Evolutionary conservation across 169 alveolate genomes (phyloP).

Genomic region (Plasmodium gallinaceum): DNA sequence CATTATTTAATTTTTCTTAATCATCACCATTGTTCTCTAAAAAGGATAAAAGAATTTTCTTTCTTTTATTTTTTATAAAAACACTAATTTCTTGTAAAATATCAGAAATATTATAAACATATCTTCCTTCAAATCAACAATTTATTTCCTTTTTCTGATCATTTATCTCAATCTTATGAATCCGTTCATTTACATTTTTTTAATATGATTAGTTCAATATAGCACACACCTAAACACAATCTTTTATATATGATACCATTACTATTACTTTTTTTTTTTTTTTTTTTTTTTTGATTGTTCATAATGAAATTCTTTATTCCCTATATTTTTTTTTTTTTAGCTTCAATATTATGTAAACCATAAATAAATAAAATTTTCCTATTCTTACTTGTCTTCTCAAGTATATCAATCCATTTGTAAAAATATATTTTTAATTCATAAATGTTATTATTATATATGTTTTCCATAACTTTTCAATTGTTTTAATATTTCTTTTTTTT

Average conservation of each 20-base stretch:
- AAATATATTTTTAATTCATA: neutral
- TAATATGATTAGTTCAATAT: constrained; percentile 35
- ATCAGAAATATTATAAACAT: constrained; percentile 4
- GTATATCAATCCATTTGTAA: constrained; percentile 6
- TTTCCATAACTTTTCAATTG: neutral
- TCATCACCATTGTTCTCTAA: neutral
- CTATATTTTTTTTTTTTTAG: neutral
- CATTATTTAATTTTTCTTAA: neutral
- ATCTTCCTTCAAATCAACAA: constrained; percentile 22
- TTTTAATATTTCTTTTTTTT: neutral
- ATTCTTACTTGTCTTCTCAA: constrained; percentile 4
- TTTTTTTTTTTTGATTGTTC: neutral
- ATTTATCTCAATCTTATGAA: neutral
- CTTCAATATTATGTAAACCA: constrained; percentile 4
- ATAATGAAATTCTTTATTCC: neutral
- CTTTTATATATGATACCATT: constrained; percentile 16
- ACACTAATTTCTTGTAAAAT: constrained; percentile 30
- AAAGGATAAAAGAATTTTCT: constrained; percentile 31
- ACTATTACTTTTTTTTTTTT: neutral
- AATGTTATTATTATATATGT: neutral
- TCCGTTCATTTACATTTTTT: neutral
- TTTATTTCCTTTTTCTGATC: constrained; percentile 5
- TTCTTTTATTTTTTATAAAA: constrained; percentile 25
- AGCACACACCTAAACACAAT: constrained; percentile 38
- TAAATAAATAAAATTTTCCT: constrained; percentile 2